phyloP scores from a whole-genome alignment of 177 flowering plant genomes.

The Vitis hybrid region DNA sequence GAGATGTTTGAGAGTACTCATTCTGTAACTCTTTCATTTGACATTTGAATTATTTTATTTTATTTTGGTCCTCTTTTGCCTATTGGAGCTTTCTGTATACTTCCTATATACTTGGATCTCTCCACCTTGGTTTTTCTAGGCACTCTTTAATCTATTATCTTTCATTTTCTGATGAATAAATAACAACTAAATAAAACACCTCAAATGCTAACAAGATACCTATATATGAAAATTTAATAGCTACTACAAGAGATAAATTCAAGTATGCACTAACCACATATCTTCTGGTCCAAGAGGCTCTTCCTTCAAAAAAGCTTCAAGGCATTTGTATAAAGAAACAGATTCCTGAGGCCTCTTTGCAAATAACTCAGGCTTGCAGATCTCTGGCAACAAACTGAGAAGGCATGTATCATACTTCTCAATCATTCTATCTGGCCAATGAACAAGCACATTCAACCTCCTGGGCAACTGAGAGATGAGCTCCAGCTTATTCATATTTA shows the following conservation, averaged over 20 bases:
- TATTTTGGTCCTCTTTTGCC: no score
- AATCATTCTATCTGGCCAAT: slow-evolving; percentile 33
- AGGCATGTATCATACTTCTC: slow-evolving; percentile 28
- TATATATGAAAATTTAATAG: no score
- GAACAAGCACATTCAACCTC: slow-evolving; percentile 18
- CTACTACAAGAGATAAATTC: not conserved
- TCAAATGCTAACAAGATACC: no score
- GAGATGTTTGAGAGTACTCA: no score
- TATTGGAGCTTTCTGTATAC: no score
- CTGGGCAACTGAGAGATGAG: not conserved
- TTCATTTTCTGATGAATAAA: no score
- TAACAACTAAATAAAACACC: no score
- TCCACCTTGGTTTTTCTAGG: no score
- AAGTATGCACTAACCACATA: slow-evolving; percentile 30
- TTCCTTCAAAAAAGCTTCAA: slow-evolving; percentile 33
- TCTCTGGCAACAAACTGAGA: slow-evolving; percentile 32
- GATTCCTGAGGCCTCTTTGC: slow-evolving; percentile 32
- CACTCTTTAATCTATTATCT: no score
- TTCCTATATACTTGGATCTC: no score
- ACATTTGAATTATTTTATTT: no score
- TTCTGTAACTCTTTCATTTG: no score
- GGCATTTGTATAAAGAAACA: slow-evolving; percentile 31
- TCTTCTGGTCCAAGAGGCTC: slow-evolving; percentile 40
- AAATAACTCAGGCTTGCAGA: slow-evolving; percentile 20
- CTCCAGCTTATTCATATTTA: slow-evolving; percentile 25